phyloP scores from a whole-genome alignment of 169 alveolate genomes.

The Cryptosporidium meleagridis region DNA sequence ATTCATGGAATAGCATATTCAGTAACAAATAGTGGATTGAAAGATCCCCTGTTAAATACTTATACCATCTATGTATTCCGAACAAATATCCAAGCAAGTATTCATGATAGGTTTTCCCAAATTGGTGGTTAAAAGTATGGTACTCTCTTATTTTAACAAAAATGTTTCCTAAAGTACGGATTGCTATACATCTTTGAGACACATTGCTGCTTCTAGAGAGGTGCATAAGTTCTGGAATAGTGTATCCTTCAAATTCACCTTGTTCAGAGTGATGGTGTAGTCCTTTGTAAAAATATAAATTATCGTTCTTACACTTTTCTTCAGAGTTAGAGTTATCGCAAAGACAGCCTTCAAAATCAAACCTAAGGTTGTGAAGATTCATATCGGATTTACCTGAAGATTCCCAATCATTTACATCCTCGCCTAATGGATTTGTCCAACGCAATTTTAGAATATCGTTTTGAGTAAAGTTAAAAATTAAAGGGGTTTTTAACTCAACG shows the following conservation, averaged over 20 bases:
- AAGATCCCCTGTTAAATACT: conserved; percentile 40
- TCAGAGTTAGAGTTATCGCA: conserved; percentile 61
- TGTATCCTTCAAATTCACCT: conserved; percentile 75
- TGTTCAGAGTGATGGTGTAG: conserved; percentile 78
- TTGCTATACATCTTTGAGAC: conserved; percentile 74
- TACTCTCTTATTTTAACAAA: conserved; percentile 27
- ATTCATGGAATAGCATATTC: conserved; percentile 56
- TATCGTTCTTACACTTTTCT: conserved; percentile 25
- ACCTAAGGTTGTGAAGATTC: conserved; percentile 66
- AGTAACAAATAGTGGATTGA: conserved; percentile 36
- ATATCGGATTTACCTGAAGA: neutral
- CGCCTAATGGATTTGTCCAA: conserved; percentile 77
- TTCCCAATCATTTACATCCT: conserved; percentile 55
- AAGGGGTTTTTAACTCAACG: neutral
- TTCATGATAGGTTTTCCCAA: neutral
- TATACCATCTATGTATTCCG: conserved; percentile 67
- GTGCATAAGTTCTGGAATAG: conserved; percentile 76
- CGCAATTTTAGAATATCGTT: conserved; percentile 70
- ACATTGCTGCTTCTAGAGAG: conserved; percentile 64
- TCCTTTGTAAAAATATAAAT: conserved; percentile 64
- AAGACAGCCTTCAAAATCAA: conserved; percentile 71
- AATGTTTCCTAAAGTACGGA: conserved; percentile 74
- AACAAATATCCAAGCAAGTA: conserved; percentile 43
- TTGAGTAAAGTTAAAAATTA: conserved; percentile 30
- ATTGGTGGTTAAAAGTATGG: neutral